Percentiles rank a stretch among this genome's conserved stretches.
Evolutionary conservation across 768 basidiomycete genomes (phyloP).

Genomic region (Fomitopsis pulvina): DNA sequence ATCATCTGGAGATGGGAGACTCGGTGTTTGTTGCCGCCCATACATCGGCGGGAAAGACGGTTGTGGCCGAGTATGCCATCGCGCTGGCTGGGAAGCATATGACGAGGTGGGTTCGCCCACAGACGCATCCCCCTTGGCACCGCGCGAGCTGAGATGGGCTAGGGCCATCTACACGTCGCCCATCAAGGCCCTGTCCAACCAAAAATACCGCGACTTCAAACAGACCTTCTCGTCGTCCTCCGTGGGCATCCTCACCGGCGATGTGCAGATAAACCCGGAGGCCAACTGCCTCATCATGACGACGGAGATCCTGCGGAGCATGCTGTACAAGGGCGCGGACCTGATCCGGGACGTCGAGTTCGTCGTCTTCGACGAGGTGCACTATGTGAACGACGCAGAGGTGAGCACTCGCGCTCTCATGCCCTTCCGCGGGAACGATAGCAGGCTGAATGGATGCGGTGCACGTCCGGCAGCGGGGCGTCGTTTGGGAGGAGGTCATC

Average conservation of each 20-base stretch:
- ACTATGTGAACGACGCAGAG: constrained; percentile 99
- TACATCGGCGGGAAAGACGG: constrained; percentile 99
- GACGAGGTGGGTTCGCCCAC: constrained; percentile 64
- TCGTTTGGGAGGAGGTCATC: constrained; percentile 99
- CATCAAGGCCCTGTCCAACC: constrained; percentile 97
- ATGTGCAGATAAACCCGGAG: constrained; percentile 99
- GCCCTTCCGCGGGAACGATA: not conserved
- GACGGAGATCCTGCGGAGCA: constrained; percentile 94
- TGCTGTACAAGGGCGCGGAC: constrained; percentile 99
- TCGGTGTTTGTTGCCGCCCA: constrained; percentile 99
- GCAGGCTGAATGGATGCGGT: not conserved
- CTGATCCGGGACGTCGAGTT: constrained; percentile 98
- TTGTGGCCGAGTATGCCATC: constrained; percentile 98
- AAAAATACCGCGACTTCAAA: constrained; percentile 98
- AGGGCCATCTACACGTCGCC: constrained; percentile 99
- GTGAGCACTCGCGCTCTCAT: constrained; percentile 33
- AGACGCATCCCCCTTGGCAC: not conserved
- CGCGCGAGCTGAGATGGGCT: not conserved
- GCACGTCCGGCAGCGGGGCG: constrained; percentile 68
- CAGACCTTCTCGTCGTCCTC: constrained; percentile 87
- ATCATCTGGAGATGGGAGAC: constrained; percentile 94
- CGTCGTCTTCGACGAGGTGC: constrained; percentile 99
- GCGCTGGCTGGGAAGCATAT: constrained; percentile 96
- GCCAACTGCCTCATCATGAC: constrained; percentile 97
- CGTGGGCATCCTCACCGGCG: constrained; percentile 95